phyloP scores from a whole-genome alignment of 2,329 filamentous ascomycete genomes.

The Apiospora phragmitis region DNA sequence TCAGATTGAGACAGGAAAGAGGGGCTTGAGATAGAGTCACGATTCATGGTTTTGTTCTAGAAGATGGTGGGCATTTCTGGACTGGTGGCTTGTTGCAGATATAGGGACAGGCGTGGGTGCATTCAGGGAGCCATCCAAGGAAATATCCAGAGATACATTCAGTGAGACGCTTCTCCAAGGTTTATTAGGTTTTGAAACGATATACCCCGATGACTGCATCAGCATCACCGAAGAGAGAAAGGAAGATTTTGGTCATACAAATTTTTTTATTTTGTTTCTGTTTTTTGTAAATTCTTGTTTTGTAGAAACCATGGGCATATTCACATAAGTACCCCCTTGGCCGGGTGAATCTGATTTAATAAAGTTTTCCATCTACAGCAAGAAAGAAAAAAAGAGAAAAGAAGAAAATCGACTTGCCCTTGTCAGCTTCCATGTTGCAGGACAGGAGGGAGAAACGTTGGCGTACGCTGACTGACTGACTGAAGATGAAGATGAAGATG shows the following conservation, averaged over 20 bases:
- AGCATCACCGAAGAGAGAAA: slow-evolving; percentile 4
- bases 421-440: not conserved
- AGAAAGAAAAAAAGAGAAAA: no score
- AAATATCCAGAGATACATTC: not conserved
- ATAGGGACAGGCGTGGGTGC: slow-evolving; percentile 1
- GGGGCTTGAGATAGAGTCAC: not conserved
- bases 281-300: not conserved
- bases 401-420: not conserved
- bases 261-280: not conserved
- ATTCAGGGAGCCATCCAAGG: slow-evolving; percentile 1
- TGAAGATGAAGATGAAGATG: no score
- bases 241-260: not conserved
- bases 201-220: slow-evolving; percentile 11
- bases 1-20: not conserved
- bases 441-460: no score
- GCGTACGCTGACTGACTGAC: no score
- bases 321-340: not conserved
- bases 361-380: not conserved
- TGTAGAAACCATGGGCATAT: not conserved
- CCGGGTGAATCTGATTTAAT: not conserved
- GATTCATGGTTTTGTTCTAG: slow-evolving; percentile 1
- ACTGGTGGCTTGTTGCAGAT: not conserved
- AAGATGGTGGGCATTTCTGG: not conserved
- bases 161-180: not conserved
- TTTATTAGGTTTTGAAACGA: slow-evolving; percentile 9